These are phyloP conservation scores for Histomonas meleagridis DNA, from an alignment of 208 protist species.

Conservation along the genomic window DNA sequence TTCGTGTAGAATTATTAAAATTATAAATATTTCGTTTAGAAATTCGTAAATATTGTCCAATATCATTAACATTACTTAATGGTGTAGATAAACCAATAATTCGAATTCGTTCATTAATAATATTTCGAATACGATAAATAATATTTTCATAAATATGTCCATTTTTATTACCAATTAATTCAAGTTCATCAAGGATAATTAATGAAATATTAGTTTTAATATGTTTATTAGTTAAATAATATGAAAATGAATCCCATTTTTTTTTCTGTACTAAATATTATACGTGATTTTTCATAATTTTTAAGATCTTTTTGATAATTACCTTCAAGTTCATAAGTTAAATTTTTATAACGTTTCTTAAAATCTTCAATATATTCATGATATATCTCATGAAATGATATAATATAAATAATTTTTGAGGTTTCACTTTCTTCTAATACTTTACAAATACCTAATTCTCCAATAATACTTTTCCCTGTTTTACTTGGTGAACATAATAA, in stretches of 20 bases:
- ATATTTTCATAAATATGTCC: slow-evolving; percentile 93
- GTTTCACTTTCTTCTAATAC: slow-evolving; percentile 68
- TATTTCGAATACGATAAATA: slow-evolving; percentile 91
- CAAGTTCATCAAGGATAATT: slow-evolving; percentile 93
- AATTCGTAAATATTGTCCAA: slow-evolving; percentile 93
- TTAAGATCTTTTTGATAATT: slow-evolving; percentile 48
- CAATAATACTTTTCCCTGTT: slow-evolving; percentile 90
- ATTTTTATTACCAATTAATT: slow-evolving; percentile 92
- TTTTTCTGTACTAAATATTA: slow-evolving; percentile 96
- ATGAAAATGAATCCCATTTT: slow-evolving; percentile 97
- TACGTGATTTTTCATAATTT: slow-evolving; percentile 61
- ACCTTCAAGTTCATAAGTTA: slow-evolving; percentile 90
- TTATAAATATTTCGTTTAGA: slow-evolving; percentile 59
- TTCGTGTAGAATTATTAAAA: slow-evolving; percentile 48
- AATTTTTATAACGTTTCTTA: slow-evolving; percentile 65
- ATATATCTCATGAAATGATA: slow-evolving; percentile 95
- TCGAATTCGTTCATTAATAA: slow-evolving; percentile 74
- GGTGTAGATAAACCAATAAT: slow-evolving; percentile 94
- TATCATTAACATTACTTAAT: slow-evolving; percentile 88
- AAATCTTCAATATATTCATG: slow-evolving; percentile 94
- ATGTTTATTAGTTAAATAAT: slow-evolving; percentile 76
- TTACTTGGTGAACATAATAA: slow-evolving; percentile 88
- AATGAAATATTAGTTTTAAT: slow-evolving; percentile 71
- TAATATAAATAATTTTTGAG: slow-evolving; percentile 82
- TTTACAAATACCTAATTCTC: slow-evolving; percentile 92